Evolutionary conservation across 1,284 basidiomycete species (phyloP), one percentile per base, ranked within the genome.

Genomic region (Puccinia triticina): DNA sequence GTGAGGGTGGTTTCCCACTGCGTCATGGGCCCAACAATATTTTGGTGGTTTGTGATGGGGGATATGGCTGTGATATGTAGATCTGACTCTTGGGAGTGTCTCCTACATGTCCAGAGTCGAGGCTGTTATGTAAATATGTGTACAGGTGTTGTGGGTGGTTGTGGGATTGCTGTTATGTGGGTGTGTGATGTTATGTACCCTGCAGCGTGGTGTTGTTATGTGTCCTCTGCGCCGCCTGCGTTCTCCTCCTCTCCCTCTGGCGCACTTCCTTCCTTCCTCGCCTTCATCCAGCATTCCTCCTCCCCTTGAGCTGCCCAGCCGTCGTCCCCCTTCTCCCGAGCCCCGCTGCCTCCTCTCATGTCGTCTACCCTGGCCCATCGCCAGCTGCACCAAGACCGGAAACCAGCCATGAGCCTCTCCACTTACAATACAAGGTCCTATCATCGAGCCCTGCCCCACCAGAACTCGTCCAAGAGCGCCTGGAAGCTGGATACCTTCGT

Each of bases 401-500:
- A 67, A 37, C 40, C 67, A 59, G 34, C 66, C 32, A 80, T 80
- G 78, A 59, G 46, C 72, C 78, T 72, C 7, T 59, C 78, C 46
- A 57, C 78, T 46, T 80, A 57, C 61, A 37, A 69, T 40, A 46
- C 67, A 46, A 50, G 78, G 71, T 55, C 67, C 37, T 59, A 57
- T 23, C 69, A 80, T 72, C 78, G 67, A 57, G 67, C 67, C 18
- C 34, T 61, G 14, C 67, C 69, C 23, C 48, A 73, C 16, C 66
- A 67, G 55, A 55, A 37, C 43, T 43, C 72, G 10, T 46, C 69
- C 69, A 59, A 66, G 37, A 67, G 72, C 40, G 69, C 67, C 40
- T 82, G 79, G 79, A 82, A 82, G 48, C 8, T 82, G 40, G 79
- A 82, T 72, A 82, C 79, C 79, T 82, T 82, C 40, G 34, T 74